phyloP scores from a whole-genome alignment of 345 rosid genomes.

The Citrus australasica region DNA sequence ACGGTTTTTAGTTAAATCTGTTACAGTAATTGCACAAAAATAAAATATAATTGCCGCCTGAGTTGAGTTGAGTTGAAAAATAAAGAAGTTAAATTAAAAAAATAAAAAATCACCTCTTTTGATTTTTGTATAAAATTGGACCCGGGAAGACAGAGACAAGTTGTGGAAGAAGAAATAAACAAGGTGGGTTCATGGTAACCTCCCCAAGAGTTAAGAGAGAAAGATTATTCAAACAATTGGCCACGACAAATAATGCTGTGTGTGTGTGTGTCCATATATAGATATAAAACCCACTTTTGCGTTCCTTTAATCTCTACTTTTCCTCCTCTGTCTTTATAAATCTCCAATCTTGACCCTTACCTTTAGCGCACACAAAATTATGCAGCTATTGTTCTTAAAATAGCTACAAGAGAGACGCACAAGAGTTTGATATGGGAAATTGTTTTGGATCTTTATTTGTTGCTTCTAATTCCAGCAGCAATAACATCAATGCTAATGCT shows the following conservation, averaged over 20 bases:
- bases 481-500: background rate
- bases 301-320: no score
- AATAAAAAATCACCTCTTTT: background rate
- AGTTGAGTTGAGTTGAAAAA: background rate
- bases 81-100: no score
- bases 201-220: background rate
- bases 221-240: background rate
- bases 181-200: background rate
- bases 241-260: background rate
- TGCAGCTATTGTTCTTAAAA: background rate
- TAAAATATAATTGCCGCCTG: background rate
- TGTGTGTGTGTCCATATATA: no score
- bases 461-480: background rate
- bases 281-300: no score
- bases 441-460: slow-evolving; percentile 27
- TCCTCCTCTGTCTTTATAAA: no score
- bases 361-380: background rate
- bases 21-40: background rate
- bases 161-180: background rate
- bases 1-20: background rate
- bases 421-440: slow-evolving; percentile 36
- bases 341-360: no score
- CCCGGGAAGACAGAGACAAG: background rate
- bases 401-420: background rate
- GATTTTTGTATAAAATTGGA: background rate